Base-by-base conservation (phyloP, 345 rosid genomes). In the Microthlaspi erraticum region DNA sequence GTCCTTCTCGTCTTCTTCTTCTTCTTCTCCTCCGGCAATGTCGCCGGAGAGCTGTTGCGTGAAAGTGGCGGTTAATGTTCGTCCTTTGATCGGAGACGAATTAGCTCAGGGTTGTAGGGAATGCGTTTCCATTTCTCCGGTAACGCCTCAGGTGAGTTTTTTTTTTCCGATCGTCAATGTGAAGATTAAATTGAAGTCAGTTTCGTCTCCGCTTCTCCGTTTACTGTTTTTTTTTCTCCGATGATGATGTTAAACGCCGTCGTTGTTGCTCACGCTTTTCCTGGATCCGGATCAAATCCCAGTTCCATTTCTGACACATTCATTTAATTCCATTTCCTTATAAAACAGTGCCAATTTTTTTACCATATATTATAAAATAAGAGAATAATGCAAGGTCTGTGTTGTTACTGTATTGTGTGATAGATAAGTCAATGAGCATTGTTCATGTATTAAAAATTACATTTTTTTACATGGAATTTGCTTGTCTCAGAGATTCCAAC, bases 41-140 rank as follows among this genome's bases (percentile, higher is more conserved):
- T 10, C 81, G 26, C 42, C 80, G 4, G 87, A 84, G 76, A 81
- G 70, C 64, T 90, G 93, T 17, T 81, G 77, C 62, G 96, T 90
- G 1, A 88, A 90, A 78, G 96, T 90, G 11, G 87, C 96, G 8
- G 86, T 90, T 56, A 87, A 90, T 18, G 60, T 90, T 12, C 87
- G 96, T 46, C 96, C 96, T 2, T 81, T 90, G 75, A 86, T 90
- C 70, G 87, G 74, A 56, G 93, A 90, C 20, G 96, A 90, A 55
- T 79, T 84, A 8, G 52, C 75, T 78, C 96, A 84, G 61, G 90
- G 96, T 7, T 90, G 93, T 66, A 81, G 79, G 59, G 96, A 88
- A 79, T 90, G 93, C 50, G 96, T 87, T 59, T 71, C 82, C 29
- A 85, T 86, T 31, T 77, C 85, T 32, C 73, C 87, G 34, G 79